phyloP scores from a whole-genome alignment of 495 filamentous ascomycete species.

The Hyaloscypha finlandica region DNA sequence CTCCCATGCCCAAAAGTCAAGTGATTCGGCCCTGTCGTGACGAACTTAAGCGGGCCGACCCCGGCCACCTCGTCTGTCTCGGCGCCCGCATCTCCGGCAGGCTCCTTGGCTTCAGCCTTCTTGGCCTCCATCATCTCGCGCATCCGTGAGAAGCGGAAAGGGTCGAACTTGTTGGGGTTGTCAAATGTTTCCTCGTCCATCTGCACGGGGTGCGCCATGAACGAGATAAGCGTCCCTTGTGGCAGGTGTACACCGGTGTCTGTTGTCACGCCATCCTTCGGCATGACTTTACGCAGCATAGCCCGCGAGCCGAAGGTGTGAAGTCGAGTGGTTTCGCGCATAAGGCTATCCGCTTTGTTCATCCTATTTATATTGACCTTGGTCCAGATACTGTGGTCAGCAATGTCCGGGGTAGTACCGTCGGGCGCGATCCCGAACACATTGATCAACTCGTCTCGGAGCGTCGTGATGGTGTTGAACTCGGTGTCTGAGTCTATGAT shows the following conservation, averaged over 20 bases:
- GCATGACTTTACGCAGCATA: slow-evolving; percentile 37
- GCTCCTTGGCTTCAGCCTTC: background rate
- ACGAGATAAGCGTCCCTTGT: slow-evolving; percentile 32
- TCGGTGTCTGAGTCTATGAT: slow-evolving; percentile 37
- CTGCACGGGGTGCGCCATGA: slow-evolving; percentile 36
- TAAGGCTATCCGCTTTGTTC: slow-evolving; percentile 40
- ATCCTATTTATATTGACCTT: slow-evolving; percentile 38
- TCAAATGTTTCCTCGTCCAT: slow-evolving; percentile 36
- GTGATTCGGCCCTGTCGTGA: background rate
- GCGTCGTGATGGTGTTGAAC: slow-evolving; percentile 38
- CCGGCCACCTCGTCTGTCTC: too few species aligned
- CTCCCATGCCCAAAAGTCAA: slow-evolving; percentile 16
- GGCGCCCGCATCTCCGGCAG: background rate
- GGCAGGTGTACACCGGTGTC: slow-evolving; percentile 28
- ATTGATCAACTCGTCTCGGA: slow-evolving; percentile 36
- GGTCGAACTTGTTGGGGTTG: slow-evolving; percentile 37
- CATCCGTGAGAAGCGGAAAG: slow-evolving; percentile 38
- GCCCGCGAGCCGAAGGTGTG: slow-evolving; percentile 38
- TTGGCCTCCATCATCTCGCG: slow-evolving; percentile 16
- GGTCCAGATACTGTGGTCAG: slow-evolving; percentile 34
- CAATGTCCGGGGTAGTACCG: slow-evolving; percentile 11
- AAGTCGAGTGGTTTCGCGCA: slow-evolving; percentile 43
- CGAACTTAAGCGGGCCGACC: background rate
- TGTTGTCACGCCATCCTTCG: slow-evolving; percentile 25
- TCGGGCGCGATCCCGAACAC: too few species aligned